Evolutionary conservation across 2,329 filamentous ascomycete species (phyloP).

Genomic region (Cercospora zeina): DNA sequence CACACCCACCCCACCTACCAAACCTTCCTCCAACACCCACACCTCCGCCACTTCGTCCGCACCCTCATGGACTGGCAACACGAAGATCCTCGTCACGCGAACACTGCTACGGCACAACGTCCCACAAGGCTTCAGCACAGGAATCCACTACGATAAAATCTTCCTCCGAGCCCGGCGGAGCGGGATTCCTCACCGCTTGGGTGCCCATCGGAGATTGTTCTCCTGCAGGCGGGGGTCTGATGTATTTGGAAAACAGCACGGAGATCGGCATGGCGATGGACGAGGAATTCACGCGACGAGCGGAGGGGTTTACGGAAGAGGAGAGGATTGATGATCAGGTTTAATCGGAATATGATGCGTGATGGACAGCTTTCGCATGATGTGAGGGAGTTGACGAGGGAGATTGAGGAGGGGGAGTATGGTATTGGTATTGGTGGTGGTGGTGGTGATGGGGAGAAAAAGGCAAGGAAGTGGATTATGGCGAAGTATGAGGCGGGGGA

Average conservation of each 20-base stretch:
- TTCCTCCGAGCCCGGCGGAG: conserved; percentile 46
- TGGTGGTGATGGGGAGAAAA: conserved; percentile 5
- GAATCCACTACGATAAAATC: conserved; percentile 48
- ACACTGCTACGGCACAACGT: conserved; percentile 47
- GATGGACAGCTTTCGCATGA: conserved; percentile 36
- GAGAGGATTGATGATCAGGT: conserved; percentile 46
- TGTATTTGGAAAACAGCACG: conserved; percentile 46
- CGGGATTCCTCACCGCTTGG: conserved; percentile 40
- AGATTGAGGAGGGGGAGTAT: conserved; percentile 13
- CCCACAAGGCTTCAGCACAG: conserved; percentile 42
- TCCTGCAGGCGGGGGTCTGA: conserved; percentile 44
- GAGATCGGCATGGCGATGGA: conserved; percentile 44
- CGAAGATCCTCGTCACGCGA: conserved; percentile 40
- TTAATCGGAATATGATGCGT: conserved; percentile 42
- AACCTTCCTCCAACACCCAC: conserved; percentile 42
- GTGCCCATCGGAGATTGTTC: conserved; percentile 45
- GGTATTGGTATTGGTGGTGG: too few relatives aligned
- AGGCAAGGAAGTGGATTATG: conserved; percentile 49
- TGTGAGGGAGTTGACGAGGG: conserved; percentile 24
- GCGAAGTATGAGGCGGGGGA: conserved; percentile 58
- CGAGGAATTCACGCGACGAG: conserved; percentile 41
- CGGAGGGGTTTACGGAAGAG: conserved; percentile 34
- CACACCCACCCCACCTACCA: conserved; percentile 41
- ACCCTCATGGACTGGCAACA: conserved; percentile 44
- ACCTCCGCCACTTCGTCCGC: conserved; percentile 41